A percentile compares a stretch with the other conserved stretches of the same genome.
These are phyloP conservation scores for Yarrowia phangngaensis DNA, from an alignment of 805 yeast genomes.

Conservation along the genomic window DNA sequence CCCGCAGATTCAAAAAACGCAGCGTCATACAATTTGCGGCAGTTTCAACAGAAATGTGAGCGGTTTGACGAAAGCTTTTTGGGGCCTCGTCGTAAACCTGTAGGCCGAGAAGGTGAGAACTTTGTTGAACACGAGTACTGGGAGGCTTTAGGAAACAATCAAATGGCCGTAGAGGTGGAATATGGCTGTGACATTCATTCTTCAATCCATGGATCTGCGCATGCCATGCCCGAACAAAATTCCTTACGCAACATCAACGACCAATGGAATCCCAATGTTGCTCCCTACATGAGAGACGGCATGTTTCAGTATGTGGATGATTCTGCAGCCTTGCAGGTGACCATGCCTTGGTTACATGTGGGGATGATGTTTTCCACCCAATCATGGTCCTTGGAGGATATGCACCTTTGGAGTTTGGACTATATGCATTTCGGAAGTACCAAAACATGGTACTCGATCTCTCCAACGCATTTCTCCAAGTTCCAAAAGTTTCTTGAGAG, in stretches of 20 bases:
- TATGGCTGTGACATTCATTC: slow-evolving; percentile 87
- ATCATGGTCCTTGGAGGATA: slow-evolving; percentile 91
- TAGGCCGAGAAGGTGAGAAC: slow-evolving; percentile 34
- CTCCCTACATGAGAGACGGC: slow-evolving; percentile 69
- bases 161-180: slow-evolving; percentile 54
- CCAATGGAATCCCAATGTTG: slow-evolving; percentile 70
- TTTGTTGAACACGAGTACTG: slow-evolving; percentile 65
- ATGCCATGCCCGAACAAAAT: slow-evolving; percentile 49
- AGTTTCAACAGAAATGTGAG: slow-evolving; percentile 55
- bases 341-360: slow-evolving; percentile 74
- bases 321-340: slow-evolving; percentile 76
- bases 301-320: slow-evolving; percentile 60
- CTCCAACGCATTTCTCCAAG: slow-evolving; percentile 52
- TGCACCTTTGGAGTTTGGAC: slow-evolving; percentile 73
- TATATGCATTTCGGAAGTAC: slow-evolving; percentile 79
- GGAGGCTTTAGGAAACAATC: slow-evolving; percentile 47
- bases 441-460: slow-evolving; percentile 84
- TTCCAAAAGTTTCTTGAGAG: slow-evolving; percentile 54
- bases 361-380: slow-evolving; percentile 81
- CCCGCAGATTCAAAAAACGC: slow-evolving; percentile 43
- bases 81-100: background rate
- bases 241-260: slow-evolving; percentile 40
- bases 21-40: slow-evolving; percentile 52
- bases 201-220: slow-evolving; percentile 63
- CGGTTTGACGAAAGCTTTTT: slow-evolving; percentile 39